Evolutionary conservation across 306 rosid species (phyloP).

Genomic region (Canavalia gladiata): DNA sequence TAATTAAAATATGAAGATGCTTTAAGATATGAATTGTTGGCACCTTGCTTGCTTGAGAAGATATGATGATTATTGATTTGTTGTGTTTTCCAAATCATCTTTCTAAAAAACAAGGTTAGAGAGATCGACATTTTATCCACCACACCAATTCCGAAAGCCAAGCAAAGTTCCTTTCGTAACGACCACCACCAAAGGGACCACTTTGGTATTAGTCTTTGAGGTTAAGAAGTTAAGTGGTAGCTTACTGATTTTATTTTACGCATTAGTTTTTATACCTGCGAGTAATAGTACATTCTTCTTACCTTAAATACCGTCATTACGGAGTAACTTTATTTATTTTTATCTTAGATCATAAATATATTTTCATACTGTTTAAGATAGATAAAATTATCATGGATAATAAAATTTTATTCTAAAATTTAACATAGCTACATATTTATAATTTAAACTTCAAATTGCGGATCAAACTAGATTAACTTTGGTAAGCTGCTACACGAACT

Average conservation of each 20-base stretch:
- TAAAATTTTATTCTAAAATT: no score
- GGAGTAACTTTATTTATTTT: no score
- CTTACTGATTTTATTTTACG: background rate
- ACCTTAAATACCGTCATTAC: no score
- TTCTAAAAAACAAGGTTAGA: background rate
- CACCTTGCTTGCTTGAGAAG: conserved; percentile 28
- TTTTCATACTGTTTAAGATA: no score
- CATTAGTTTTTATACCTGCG: background rate
- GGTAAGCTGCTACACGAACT: no score
- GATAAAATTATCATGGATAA: no score
- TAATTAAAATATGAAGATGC: no score
- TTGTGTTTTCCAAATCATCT: conserved; percentile 24
- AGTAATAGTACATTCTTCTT: background rate
- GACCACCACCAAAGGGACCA: background rate
- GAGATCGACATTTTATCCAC: conserved; percentile 1
- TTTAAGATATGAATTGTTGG: no score
- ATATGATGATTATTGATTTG: conserved; percentile 34
- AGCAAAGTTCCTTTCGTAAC: conserved; percentile 26
- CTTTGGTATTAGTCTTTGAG: background rate
- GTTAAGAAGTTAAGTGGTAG: background rate
- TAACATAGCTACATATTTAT: no score
- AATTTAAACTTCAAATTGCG: no score
- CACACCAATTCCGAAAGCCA: conserved; percentile 21
- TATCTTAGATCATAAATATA: no score
- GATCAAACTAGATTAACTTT: no score